These are phyloP conservation scores for Sequoia sempervirens DNA, from an alignment of 75 land plant genomes.

Conservation along the genomic window DNA sequence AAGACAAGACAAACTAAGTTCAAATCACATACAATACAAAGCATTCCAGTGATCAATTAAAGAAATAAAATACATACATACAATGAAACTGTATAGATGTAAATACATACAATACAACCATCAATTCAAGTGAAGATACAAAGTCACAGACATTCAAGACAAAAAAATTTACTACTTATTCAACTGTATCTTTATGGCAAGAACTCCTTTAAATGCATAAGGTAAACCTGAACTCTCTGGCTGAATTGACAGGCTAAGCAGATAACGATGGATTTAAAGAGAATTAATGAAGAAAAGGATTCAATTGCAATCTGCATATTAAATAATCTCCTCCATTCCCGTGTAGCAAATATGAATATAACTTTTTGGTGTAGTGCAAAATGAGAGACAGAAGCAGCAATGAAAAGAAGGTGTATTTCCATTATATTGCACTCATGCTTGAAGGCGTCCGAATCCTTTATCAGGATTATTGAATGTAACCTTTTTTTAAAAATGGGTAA, in stretches of 20 bases:
- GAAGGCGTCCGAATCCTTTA: not conserved
- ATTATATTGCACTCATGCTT: not conserved
- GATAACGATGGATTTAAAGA: not conserved
- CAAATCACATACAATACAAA: too few relatives aligned
- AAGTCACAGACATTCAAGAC: not conserved
- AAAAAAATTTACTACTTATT: not conserved
- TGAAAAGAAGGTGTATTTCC: not conserved
- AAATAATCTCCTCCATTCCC: not conserved
- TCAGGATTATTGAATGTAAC: conserved; percentile 5
- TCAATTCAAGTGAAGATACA: too few relatives aligned
- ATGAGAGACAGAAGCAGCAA: not conserved
- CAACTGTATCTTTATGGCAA: not conserved
- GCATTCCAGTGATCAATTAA: too few relatives aligned
- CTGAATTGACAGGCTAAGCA: not conserved
- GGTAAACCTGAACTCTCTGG: not conserved
- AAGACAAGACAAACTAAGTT: too few relatives aligned
- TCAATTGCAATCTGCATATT: not conserved
- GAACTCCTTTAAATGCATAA: not conserved
- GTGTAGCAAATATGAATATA: not conserved
- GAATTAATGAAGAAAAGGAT: not conserved
- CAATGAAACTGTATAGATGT: too few relatives aligned
- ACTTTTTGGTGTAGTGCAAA: not conserved
- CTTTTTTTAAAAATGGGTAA: not conserved
- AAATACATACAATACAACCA: too few relatives aligned
- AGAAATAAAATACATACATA: too few relatives aligned